Evolutionary conservation across 2,329 filamentous ascomycete species (phyloP).

Genomic region (Ophidiomyces ophidiicola): DNA sequence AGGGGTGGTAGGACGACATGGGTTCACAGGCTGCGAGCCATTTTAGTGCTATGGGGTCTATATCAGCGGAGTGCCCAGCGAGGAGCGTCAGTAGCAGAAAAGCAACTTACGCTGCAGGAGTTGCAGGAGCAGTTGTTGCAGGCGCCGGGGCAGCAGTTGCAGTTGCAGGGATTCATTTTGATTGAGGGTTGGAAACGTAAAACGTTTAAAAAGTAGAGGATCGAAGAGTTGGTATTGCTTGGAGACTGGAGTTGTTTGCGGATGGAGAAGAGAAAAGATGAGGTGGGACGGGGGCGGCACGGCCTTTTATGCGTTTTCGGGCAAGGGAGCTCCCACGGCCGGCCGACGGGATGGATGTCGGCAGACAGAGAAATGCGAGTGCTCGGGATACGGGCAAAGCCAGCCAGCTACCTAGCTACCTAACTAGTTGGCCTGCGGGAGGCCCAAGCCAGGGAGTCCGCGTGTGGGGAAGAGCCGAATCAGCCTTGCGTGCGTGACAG

Average conservation of each 20-base stretch:
- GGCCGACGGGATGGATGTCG: too few species aligned
- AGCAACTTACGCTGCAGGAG: conserved; percentile 26
- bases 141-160: conserved; percentile 31
- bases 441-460: too few species aligned
- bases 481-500: too few species aligned
- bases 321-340: too few species aligned
- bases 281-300: conserved; percentile 3
- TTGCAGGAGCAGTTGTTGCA: conserved; percentile 32
- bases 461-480: too few species aligned
- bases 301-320: too few species aligned
- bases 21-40: conserved; percentile 6
- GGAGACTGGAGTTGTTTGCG: conserved; percentile 7
- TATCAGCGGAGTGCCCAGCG: background rate
- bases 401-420: too few species aligned
- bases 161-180: conserved; percentile 32
- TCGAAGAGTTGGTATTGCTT: conserved; percentile 13
- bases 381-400: too few species aligned
- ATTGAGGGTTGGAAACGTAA: conserved; percentile 14
- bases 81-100: background rate
- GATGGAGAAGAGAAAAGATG: conserved; percentile 8
- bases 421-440: too few species aligned
- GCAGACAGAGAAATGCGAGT: too few species aligned
- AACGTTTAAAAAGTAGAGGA: conserved; percentile 14
- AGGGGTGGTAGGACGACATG: conserved; percentile 3
- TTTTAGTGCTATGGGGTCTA: conserved; percentile 14